Percentiles rank a stretch among this genome's conserved stretches.
Conservation (phyloP, 2,329 filamentous ascomycete species). For the Teratosphaeria zuluensis region DNA sequence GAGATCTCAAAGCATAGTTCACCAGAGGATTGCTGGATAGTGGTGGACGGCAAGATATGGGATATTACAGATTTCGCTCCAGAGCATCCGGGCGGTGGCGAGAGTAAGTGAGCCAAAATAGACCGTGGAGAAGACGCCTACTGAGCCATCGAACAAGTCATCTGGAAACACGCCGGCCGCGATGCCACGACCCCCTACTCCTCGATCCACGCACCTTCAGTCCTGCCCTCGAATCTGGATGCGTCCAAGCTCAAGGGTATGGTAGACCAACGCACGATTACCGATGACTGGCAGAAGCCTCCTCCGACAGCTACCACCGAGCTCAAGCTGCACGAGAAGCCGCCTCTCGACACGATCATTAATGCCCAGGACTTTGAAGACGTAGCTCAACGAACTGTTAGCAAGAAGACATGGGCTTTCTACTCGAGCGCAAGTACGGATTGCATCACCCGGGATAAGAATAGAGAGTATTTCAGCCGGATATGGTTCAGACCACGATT, state of each 20-base stretch:
- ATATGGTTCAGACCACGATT: constrained; percentile 40
- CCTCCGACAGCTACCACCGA: constrained; percentile 21
- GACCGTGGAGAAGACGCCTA: not conserved
- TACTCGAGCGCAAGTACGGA: constrained; percentile 44
- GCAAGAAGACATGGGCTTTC: constrained; percentile 34
- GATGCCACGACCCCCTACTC: constrained; percentile 47
- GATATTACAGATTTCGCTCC: constrained; percentile 58
- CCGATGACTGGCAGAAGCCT: constrained; percentile 21
- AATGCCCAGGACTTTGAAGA: constrained; percentile 39
- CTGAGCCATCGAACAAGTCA: constrained; percentile 27
- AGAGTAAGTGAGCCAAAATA: constrained; percentile 28
- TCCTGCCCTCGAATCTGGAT: constrained; percentile 34
- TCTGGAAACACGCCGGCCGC: constrained; percentile 43
- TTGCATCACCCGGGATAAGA: constrained; percentile 37
- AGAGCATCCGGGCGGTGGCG: constrained; percentile 50
- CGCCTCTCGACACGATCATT: constrained; percentile 37
- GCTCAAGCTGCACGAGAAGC: constrained; percentile 29
- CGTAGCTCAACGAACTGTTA: constrained; percentile 28
- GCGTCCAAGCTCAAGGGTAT: constrained; percentile 30
- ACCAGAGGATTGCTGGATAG: constrained; percentile 48
- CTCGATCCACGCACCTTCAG: constrained; percentile 39
- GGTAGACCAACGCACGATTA: constrained; percentile 20
- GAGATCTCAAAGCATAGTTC: constrained; percentile 23
- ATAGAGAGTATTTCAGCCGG: constrained; percentile 34
- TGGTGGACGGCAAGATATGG: constrained; percentile 57